These are phyloP conservation scores for Ailanthus altissimus DNA, from an alignment of 345 rosid species.

Conservation along the genomic window DNA sequence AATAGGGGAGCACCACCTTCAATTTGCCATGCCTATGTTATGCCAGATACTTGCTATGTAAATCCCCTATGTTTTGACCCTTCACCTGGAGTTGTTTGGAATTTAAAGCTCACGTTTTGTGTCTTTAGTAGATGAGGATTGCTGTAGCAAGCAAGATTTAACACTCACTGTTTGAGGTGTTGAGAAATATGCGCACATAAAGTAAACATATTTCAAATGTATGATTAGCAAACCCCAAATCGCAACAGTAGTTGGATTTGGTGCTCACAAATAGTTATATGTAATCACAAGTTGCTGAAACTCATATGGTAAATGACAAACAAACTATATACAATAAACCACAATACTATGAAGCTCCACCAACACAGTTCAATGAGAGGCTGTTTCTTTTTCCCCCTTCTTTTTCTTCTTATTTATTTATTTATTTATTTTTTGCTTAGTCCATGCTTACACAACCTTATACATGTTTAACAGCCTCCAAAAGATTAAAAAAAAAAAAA, in stretches of 20 bases:
- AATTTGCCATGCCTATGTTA: too few species aligned
- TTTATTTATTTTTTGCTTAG: background rate
- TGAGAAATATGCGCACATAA: too few species aligned
- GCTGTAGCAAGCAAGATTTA: too few species aligned
- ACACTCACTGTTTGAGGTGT: too few species aligned
- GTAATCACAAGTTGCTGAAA: background rate
- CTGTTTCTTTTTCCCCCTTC: background rate
- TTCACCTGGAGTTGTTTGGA: too few species aligned
- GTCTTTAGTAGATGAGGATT: background rate
- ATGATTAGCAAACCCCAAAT: background rate
- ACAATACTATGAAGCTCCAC: background rate
- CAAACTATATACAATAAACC: constrained; percentile 18
- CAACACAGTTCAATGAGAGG: background rate
- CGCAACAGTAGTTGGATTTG: background rate
- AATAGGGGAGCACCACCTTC: background rate
- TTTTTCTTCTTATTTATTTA: too few species aligned
- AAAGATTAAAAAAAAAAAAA: background rate
- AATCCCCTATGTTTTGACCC: too few species aligned
- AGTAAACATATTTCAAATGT: too few species aligned
- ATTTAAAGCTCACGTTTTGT: background rate
- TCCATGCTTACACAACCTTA: background rate
- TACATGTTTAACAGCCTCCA: background rate
- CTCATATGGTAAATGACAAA: too few species aligned
- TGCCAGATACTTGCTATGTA: too few species aligned
- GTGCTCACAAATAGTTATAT: background rate